Percentiles rank a stretch among this genome's conserved stretches.
Conservation (phyloP, 179 eudicot species). For the Camellia oleifera region DNA sequence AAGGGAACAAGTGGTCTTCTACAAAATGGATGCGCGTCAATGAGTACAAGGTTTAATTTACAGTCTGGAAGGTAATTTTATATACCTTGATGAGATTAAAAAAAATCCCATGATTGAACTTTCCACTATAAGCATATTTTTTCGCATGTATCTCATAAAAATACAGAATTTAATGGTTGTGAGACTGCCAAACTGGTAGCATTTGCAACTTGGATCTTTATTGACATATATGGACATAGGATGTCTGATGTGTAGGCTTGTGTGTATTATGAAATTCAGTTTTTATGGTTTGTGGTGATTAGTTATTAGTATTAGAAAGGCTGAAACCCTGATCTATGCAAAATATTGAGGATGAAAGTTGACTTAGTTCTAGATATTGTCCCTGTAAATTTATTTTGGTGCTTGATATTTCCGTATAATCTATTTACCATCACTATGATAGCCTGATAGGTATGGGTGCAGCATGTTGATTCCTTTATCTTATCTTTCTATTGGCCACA, state of each 20-base stretch:
- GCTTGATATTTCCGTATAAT: not conserved
- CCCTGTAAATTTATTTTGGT: not conserved
- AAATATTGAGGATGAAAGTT: not conserved
- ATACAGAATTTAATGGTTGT: not conserved
- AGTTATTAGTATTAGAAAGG: not conserved
- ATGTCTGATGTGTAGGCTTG: not conserved
- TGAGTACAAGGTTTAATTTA: slow-evolving; percentile 38
- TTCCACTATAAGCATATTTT: not conserved
- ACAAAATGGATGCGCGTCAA: slow-evolving; percentile 65
- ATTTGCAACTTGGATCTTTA: not conserved
- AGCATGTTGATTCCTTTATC: too few species aligned
- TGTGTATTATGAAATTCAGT: too few species aligned
- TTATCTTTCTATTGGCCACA: too few species aligned
- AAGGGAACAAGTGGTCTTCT: slow-evolving; percentile 66
- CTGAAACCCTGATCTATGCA: not conserved
- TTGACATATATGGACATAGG: not conserved
- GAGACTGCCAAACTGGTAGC: not conserved
- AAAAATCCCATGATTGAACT: not conserved
- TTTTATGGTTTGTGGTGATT: too few species aligned
- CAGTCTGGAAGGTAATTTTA: slow-evolving; percentile 27
- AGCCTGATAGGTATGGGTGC: not conserved
- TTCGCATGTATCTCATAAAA: not conserved
- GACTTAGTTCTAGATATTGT: not conserved
- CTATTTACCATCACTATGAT: not conserved
- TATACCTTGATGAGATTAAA: not conserved